phyloP scores from a whole-genome alignment of 371 early-diverging fungal species.

The Mortierella sp. region DNA sequence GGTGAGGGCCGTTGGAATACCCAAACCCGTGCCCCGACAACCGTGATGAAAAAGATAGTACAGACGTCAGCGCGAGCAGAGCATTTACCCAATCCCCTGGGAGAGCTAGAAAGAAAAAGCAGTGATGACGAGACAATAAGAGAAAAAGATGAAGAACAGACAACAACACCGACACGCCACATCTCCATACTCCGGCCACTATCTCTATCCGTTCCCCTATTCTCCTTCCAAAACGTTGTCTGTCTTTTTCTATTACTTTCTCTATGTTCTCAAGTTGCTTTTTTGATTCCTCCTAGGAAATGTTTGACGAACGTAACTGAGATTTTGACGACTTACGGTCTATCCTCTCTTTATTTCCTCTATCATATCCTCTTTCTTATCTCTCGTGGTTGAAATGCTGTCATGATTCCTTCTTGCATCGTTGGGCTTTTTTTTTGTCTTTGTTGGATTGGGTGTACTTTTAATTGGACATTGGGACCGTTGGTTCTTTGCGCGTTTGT shows the following conservation, averaged over 20 bases:
- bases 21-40: conserved; percentile 12
- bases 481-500: conserved; percentile 55
- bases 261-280: conserved; percentile 53
- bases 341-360: conserved; percentile 34
- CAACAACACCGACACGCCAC: neutral
- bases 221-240: conserved; percentile 2
- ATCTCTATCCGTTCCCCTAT: neutral
- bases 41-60: conserved; percentile 57
- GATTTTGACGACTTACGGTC: conserved; percentile 58
- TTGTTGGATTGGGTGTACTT: conserved; percentile 20
- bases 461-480: conserved; percentile 47
- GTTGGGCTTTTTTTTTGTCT: conserved; percentile 42
- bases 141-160: neutral
- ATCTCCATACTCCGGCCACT: neutral
- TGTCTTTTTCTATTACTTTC: neutral
- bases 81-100: conserved; percentile 45
- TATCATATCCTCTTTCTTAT: neutral
- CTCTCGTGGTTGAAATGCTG: conserved; percentile 19
- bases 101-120: conserved; percentile 55
- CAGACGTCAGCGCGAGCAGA: conserved; percentile 53
- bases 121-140: conserved; percentile 45
- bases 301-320: conserved; percentile 49
- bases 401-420: conserved; percentile 55
- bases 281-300: conserved; percentile 56
- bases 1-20: neutral